Conservation (phyloP, 2,329 filamentous ascomycete species). For the Colletotrichum theobromicola region DNA sequence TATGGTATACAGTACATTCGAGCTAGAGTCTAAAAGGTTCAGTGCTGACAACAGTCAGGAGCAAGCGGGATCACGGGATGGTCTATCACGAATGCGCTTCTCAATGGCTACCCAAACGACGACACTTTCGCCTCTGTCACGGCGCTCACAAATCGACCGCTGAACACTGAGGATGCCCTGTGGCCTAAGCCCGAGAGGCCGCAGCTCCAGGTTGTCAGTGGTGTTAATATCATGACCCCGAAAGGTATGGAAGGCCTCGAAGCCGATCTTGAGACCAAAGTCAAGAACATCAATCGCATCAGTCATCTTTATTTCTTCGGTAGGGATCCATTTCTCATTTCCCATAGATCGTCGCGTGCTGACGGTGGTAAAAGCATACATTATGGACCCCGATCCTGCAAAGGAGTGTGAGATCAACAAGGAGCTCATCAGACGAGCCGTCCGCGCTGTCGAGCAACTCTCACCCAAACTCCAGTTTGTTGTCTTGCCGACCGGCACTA, state of each 20-base stretch:
- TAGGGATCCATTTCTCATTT: conserved; percentile 21
- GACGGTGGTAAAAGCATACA: conserved; percentile 32
- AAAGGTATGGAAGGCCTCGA: conserved; percentile 33
- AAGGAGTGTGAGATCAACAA: conserved; percentile 40
- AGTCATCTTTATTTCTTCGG: conserved; percentile 50
- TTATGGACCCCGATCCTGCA: conserved; percentile 36
- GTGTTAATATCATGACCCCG: conserved; percentile 37
- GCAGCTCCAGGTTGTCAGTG: conserved; percentile 37
- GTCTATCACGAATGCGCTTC: conserved; percentile 52
- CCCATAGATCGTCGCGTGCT: background rate
- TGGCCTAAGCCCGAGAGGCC: conserved; percentile 29
- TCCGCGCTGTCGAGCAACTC: conserved; percentile 40
- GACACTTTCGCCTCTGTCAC: conserved; percentile 48
- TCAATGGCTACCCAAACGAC: conserved; percentile 49
- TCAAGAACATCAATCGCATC: conserved; percentile 39
- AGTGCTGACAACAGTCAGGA: background rate
- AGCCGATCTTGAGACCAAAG: conserved; percentile 34
- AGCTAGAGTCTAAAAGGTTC: background rate
- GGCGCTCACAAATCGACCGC: conserved; percentile 51
- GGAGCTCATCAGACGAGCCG: conserved; percentile 40
- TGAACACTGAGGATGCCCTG: conserved; percentile 28
- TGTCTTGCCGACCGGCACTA: conserved; percentile 45
- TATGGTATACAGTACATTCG: background rate
- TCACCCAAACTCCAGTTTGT: conserved; percentile 42
- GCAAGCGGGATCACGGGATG: conserved; percentile 51